Base-by-base conservation (phyloP, 768 basidiomycete species). In the Lactarius quietus region DNA sequence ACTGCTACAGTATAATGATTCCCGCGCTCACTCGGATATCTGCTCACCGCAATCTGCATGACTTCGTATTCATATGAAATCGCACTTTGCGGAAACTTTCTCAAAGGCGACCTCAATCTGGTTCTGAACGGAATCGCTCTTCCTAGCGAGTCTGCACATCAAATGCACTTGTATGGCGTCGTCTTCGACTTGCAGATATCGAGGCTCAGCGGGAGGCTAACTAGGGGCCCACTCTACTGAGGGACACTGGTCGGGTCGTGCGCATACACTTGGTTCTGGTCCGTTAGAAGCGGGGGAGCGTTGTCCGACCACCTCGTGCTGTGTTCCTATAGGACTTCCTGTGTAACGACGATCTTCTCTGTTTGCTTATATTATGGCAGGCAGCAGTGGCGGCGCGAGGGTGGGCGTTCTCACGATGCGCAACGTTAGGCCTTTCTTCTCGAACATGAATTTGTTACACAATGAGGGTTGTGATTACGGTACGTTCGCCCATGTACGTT, bases 371-470 rank as follows among this genome's bases (percentile, higher is more conserved):
- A 38, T 77, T 96, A 36, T 97, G 94, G 92, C 86, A 51, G 48
- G 12, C 45, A 26, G 85, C 67, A 85, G 83, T 72, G 95, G 95
- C 0, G 95, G 95, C 1, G 84, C 96, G 29, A 97, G 95, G 95
- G 81, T 97, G 52, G 95, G 97, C 74, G 96, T 97, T 93, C 79
- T 97, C 68, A 95, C 93, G 38, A 33, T 14, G 43, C 79, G 95
- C 60, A 90, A 94, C 76, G 15, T 77, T 98, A 36, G 80, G 33
- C 86, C 2, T 92, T 94, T 10, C 79, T 97, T 62, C 81, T 90
- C 9, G 95, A 95, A 73, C 89, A 92, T 71, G 95, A 98, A 75
- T 98, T 95, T 73, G 92, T 97, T 10, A 95, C 93, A 2, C 94
- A 97, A 71, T 98, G 95, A 95, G 45, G 95, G 97, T 73, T 97